A percentile compares a stretch with the other conserved stretches of the same genome.
Evolutionary conservation across 352 stramenopile genomes (phyloP).

Genomic region (Globisporangium takayamanum): DNA sequence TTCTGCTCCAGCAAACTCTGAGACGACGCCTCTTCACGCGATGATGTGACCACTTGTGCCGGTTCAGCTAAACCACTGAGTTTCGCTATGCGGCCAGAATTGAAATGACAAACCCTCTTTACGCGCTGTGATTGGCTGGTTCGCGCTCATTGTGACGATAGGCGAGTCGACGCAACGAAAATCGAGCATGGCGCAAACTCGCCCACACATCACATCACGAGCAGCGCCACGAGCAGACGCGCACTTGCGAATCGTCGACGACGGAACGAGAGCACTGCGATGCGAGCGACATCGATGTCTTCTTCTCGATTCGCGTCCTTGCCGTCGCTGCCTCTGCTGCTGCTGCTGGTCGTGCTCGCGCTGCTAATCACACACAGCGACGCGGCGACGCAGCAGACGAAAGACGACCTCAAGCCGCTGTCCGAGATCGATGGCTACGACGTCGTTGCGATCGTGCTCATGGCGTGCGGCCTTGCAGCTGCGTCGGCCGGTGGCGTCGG

Average conservation of each 20-base stretch:
- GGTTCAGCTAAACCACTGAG: background rate
- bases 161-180: background rate
- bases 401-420: constrained; percentile 18
- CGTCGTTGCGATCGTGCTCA: constrained; percentile 38
- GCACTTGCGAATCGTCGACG: too few species aligned
- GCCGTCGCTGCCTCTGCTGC: background rate
- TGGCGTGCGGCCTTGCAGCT: constrained; percentile 35
- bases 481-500: constrained; percentile 44
- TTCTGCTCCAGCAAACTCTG: too few species aligned
- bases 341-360: background rate
- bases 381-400: constrained; percentile 11
- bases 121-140: background rate
- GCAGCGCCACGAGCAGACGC: background rate
- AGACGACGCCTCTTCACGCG: background rate
- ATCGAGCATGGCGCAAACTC: background rate
- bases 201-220: background rate
- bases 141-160: background rate
- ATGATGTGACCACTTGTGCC: background rate
- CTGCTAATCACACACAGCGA: background rate
- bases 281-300: background rate
- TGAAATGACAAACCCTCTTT: background rate
- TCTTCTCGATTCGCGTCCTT: background rate
- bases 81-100: background rate
- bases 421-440: constrained; percentile 39
- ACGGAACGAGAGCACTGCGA: background rate